Percentiles rank a stretch among this genome's conserved stretches.
These are phyloP conservation scores for Stenocarpella maydis DNA, from an alignment of 2,329 filamentous ascomycete genomes.

Conservation along the genomic window DNA sequence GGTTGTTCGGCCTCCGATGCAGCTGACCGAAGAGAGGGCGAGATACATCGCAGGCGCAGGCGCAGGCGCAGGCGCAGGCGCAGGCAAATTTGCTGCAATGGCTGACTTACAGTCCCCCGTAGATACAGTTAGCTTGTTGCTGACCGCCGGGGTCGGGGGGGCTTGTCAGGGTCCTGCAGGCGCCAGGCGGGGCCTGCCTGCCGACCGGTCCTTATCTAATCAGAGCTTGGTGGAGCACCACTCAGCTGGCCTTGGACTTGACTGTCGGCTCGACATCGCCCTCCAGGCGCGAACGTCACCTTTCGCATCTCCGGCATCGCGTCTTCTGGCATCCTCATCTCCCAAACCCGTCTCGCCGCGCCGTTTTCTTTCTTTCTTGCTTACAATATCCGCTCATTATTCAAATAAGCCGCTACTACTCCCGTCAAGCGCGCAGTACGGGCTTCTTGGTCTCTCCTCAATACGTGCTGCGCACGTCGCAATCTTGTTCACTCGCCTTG, in stretches of 20 bases:
- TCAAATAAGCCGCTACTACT: neutral
- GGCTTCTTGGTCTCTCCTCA: neutral
- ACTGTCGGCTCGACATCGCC: neutral
- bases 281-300: neutral
- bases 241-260: too few species aligned
- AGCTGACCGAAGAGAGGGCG: constrained; percentile 1
- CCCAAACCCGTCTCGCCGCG: neutral
- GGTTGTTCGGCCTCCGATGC: constrained; percentile 27
- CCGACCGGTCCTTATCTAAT: constrained; percentile 31
- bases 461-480: neutral
- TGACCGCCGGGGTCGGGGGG: constrained; percentile 17
- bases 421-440: neutral
- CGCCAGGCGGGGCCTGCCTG: neutral
- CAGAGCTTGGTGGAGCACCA: constrained; percentile 2
- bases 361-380: too few species aligned
- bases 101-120: constrained; percentile 18
- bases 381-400: too few species aligned
- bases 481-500: neutral
- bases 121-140: too few species aligned
- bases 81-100: constrained; percentile 16
- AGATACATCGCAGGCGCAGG: neutral
- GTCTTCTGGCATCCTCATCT: neutral
- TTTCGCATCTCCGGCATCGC: neutral
- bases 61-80: neutral
- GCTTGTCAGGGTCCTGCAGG: constrained; percentile 21